A percentile compares a stretch with the other conserved stretches of the same genome.
Evolutionary conservation across 495 filamentous ascomycete genomes (phyloP).

Genomic region (Aspergillus diversus): DNA sequence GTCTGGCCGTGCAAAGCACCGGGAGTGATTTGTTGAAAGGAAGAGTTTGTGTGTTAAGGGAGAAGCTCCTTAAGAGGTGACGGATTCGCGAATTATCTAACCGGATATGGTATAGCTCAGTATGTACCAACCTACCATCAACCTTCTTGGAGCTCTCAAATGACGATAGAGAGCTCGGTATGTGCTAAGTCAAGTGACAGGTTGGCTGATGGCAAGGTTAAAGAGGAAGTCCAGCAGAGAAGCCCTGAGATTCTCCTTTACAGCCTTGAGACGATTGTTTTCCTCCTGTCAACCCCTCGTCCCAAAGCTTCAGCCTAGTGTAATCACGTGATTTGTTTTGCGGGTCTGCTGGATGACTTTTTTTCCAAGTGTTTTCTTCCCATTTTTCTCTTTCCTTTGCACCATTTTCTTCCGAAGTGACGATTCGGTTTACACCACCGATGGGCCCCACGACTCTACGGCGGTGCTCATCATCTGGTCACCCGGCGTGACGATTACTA

Average conservation of each 20-base stretch:
- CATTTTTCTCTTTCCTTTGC: conserved; percentile 21
- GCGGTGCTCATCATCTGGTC: conserved; percentile 32
- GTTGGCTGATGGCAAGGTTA: neutral
- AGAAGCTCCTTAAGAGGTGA: conserved; percentile 22
- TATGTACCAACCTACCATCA: neutral
- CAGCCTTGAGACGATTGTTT: neutral
- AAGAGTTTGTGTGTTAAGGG: conserved; percentile 21
- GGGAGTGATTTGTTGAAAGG: conserved; percentile 48
- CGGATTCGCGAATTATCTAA: conserved; percentile 16
- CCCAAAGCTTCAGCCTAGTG: neutral
- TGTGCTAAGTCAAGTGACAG: neutral
- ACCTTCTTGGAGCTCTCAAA: neutral
- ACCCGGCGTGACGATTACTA: conserved; percentile 33
- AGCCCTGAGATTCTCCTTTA: neutral
- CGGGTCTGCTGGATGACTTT: conserved; percentile 19
- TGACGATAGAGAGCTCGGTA: neutral
- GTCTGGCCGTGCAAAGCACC: conserved; percentile 55
- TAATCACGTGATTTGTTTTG: conserved; percentile 24
- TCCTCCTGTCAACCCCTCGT: neutral
- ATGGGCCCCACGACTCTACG: conserved; percentile 31
- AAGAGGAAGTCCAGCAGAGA: neutral
- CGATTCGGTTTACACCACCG: conserved; percentile 22
- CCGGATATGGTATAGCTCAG: conserved; percentile 20
- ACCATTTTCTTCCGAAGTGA: conserved; percentile 22
- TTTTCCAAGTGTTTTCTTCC: conserved; percentile 25